Percentiles rank a stretch among this genome's conserved stretches.
These are phyloP conservation scores for Collariella sp. DNA, from an alignment of 495 filamentous ascomycete genomes.

Conservation along the genomic window DNA sequence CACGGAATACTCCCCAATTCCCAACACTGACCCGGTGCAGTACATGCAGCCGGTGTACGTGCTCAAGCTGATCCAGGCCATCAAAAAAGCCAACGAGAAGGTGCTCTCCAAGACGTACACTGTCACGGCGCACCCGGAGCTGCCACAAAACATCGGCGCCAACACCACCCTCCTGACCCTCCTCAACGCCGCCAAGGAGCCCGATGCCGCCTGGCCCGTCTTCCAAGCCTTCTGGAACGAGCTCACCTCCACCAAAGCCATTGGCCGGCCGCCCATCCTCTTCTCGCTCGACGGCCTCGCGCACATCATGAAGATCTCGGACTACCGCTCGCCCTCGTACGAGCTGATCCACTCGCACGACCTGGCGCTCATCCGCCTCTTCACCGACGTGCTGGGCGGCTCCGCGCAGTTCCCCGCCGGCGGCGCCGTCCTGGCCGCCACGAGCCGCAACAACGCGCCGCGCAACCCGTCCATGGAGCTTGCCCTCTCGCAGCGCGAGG, in stretches of 20 bases:
- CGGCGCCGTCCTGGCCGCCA: conserved; percentile 68
- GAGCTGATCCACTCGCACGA: conserved; percentile 81
- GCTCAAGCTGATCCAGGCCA: conserved; percentile 59
- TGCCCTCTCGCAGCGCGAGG: conserved; percentile 48
- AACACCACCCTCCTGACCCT: conserved; percentile 60
- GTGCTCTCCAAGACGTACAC: conserved; percentile 53
- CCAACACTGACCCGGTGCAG: conserved; percentile 41
- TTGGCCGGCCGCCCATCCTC: conserved; percentile 72
- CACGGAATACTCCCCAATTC: conserved; percentile 69
- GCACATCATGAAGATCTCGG: conserved; percentile 66
- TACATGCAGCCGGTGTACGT: conserved; percentile 74
- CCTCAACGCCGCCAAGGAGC: conserved; percentile 61
- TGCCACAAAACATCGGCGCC: conserved; percentile 45
- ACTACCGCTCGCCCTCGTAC: conserved; percentile 60
- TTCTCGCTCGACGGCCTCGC: conserved; percentile 68
- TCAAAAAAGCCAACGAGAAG: conserved; percentile 60
- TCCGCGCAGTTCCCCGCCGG: conserved; percentile 57
- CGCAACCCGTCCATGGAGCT: conserved; percentile 54
- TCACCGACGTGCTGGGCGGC: conserved; percentile 61
- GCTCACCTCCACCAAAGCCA: conserved; percentile 47
- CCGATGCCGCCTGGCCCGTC: conserved; percentile 66
- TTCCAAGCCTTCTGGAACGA: conserved; percentile 78
- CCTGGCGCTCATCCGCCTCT: conserved; percentile 65
- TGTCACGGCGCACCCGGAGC: conserved; percentile 51
- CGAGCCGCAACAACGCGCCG: conserved; percentile 56